A percentile compares a stretch with the other conserved stretches of the same genome.
These are phyloP conservation scores for Spizellomyces sp. DNA, from an alignment of 192 early-diverging fungal species.

Conservation along the genomic window DNA sequence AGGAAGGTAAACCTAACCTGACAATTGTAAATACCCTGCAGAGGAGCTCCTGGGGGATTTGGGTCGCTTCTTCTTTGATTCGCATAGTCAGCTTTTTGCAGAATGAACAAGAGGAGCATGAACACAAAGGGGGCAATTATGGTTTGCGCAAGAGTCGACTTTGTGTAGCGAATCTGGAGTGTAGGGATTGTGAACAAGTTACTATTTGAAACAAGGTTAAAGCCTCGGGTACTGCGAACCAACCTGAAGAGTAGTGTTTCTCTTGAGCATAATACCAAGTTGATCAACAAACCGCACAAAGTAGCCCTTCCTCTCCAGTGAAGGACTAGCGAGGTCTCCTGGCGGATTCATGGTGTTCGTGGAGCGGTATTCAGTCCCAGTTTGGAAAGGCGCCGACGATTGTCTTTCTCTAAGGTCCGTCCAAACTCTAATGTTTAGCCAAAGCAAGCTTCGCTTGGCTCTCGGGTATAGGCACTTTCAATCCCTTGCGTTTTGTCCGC, in stretches of 20 bases:
- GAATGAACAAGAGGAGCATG: slow-evolving; percentile 63
- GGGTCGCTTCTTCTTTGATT: slow-evolving; percentile 39
- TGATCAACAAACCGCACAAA: slow-evolving; percentile 35
- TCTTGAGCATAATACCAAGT: slow-evolving; percentile 66
- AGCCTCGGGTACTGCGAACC: not conserved
- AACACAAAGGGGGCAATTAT: slow-evolving; percentile 70
- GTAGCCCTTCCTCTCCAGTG: slow-evolving; percentile 7
- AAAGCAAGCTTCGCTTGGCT: too few species aligned
- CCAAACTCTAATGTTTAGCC: too few species aligned
- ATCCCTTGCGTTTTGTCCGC: too few species aligned
- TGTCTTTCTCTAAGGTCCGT: too few species aligned
- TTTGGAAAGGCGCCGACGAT: too few species aligned
- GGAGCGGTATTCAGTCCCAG: too few species aligned
- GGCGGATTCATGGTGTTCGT: too few species aligned
- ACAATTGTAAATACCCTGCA: slow-evolving; percentile 45
- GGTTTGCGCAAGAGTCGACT: slow-evolving; percentile 65
- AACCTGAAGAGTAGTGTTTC: slow-evolving; percentile 71
- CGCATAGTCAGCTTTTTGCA: slow-evolving; percentile 52
- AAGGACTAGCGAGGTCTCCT: not conserved
- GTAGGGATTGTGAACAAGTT: not conserved
- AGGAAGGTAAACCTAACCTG: not conserved
- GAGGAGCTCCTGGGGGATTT: slow-evolving; percentile 44
- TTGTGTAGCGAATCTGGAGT: slow-evolving; percentile 56
- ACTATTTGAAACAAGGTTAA: not conserved
- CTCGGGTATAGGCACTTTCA: too few species aligned